These are phyloP conservation scores for Malus fusca DNA, from an alignment of 306 rosid genomes.

Conservation along the genomic window DNA sequence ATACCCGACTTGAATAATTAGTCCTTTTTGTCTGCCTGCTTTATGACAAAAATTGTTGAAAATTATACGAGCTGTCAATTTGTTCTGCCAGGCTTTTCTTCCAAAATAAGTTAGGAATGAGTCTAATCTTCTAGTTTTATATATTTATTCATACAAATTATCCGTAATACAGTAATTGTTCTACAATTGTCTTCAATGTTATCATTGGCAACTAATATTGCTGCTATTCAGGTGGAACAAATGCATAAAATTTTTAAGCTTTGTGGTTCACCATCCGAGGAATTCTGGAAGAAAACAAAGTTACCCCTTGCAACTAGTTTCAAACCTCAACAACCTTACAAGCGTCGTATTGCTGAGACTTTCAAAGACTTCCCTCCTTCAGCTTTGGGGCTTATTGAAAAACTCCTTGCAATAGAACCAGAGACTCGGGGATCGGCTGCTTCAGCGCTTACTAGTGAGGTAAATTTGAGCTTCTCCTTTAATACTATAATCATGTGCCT, in stretches of 20 bases:
- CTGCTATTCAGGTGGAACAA: constrained; percentile 71
- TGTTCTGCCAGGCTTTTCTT: background rate
- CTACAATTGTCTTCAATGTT: background rate
- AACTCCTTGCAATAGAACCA: constrained; percentile 67
- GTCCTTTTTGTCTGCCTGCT: background rate
- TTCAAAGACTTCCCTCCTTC: constrained; percentile 54
- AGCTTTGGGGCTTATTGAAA: constrained; percentile 61
- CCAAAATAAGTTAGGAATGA: background rate
- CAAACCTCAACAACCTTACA: constrained; percentile 71
- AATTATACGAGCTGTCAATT: background rate
- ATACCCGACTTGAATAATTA: background rate
- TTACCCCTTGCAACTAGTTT: constrained; percentile 84
- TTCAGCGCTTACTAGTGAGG: constrained; percentile 64
- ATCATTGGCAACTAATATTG: background rate
- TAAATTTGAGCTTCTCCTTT: constrained; percentile 15
- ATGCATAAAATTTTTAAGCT: constrained; percentile 93
- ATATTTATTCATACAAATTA: background rate
- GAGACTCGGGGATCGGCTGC: constrained; percentile 64
- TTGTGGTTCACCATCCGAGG: constrained; percentile 88
- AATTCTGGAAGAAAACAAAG: constrained; percentile 69
- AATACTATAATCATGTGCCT: background rate
- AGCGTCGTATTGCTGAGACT: constrained; percentile 48
- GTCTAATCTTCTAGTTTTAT: background rate
- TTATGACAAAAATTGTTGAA: background rate
- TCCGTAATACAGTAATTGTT: background rate